Evolutionary conservation across 495 filamentous ascomycete species (phyloP).

Genomic region (Hypoxylon crocopeplum): DNA sequence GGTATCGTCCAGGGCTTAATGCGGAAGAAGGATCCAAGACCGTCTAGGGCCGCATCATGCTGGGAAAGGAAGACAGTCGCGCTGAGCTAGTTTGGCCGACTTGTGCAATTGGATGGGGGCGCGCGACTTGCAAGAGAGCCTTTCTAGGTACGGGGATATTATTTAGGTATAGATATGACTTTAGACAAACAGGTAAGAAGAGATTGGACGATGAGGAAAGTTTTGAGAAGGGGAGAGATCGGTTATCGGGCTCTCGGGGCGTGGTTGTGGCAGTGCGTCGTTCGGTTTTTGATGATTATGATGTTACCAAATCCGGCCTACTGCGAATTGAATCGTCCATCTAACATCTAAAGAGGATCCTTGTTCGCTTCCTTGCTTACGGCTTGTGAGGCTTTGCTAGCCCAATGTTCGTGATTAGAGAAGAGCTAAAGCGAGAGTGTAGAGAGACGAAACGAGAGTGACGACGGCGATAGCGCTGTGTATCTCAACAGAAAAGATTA

Average conservation of each 20-base stretch:
- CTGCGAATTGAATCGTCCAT: constrained; percentile 13
- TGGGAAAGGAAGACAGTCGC: constrained; percentile 18
- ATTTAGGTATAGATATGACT: constrained; percentile 5
- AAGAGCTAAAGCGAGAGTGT: constrained; percentile 15
- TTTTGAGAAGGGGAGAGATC: constrained; percentile 34
- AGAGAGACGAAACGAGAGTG: constrained; percentile 7
- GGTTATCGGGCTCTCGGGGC: constrained; percentile 30
- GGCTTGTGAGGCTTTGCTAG: constrained; percentile 17
- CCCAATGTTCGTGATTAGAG: constrained; percentile 8
- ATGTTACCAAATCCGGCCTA: constrained; percentile 34
- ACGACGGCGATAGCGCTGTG: constrained; percentile 8
- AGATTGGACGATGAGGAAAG: constrained; percentile 13
- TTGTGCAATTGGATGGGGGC: constrained; percentile 23
- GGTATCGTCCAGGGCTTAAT: constrained; percentile 35
- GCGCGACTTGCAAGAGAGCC: constrained; percentile 2
- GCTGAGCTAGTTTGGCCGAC: constrained; percentile 1
- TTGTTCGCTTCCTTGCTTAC: constrained; percentile 20
- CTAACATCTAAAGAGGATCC: constrained; percentile 8
- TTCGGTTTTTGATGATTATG: constrained; percentile 32
- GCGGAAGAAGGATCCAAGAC: constrained; percentile 31
- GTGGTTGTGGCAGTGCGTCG: constrained; percentile 38
- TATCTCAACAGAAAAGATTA: neutral
- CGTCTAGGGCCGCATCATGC: constrained; percentile 40
- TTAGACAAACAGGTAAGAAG: constrained; percentile 4
- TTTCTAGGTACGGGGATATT: neutral